Evolutionary conservation across 2,329 filamentous ascomycete species (phyloP).

Genomic region (Stagonosporopsis vannaccii): DNA sequence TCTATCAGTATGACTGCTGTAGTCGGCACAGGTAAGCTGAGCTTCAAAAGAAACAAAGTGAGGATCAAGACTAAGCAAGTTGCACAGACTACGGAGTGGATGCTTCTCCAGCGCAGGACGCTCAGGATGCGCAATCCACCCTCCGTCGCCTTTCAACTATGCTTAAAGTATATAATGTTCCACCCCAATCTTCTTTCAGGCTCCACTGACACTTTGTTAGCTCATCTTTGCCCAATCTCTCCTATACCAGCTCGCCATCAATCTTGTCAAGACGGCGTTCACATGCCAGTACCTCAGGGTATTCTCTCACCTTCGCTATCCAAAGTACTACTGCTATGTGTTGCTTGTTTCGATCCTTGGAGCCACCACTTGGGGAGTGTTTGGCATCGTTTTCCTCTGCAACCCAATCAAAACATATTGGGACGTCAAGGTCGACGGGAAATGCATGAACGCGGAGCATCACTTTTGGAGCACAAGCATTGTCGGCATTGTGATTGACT

Average conservation of each 20-base stretch:
- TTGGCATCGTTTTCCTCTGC: slow-evolving; percentile 42
- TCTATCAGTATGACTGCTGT: slow-evolving; percentile 39
- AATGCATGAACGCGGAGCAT: slow-evolving; percentile 32
- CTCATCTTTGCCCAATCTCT: slow-evolving; percentile 41
- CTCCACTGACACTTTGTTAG: slow-evolving; percentile 19
- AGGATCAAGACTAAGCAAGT: not conserved
- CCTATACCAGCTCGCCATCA: slow-evolving; percentile 42
- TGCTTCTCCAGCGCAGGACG: not conserved
- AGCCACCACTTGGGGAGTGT: slow-evolving; percentile 35
- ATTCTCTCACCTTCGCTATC: slow-evolving; percentile 25
- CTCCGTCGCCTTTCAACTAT: slow-evolving; percentile 20
- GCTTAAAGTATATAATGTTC: slow-evolving; percentile 24
- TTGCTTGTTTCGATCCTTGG: slow-evolving; percentile 28
- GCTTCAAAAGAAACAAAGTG: too few species aligned
- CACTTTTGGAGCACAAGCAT: slow-evolving; percentile 39
- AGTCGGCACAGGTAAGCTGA: slow-evolving; percentile 30
- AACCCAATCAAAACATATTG: slow-evolving; percentile 37
- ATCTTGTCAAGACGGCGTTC: slow-evolving; percentile 45
- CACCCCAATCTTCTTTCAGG: too few species aligned
- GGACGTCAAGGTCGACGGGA: slow-evolving; percentile 26
- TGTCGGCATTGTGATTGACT: slow-evolving; percentile 41
- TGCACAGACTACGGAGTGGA: slow-evolving; percentile 16
- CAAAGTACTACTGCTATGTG: slow-evolving; percentile 23
- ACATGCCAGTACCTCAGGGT: slow-evolving; percentile 41
- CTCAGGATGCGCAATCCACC: not conserved